phyloP scores from a whole-genome alignment of 108 stramenopile genomes.

The Aurantiochytrium sp. region DNA sequence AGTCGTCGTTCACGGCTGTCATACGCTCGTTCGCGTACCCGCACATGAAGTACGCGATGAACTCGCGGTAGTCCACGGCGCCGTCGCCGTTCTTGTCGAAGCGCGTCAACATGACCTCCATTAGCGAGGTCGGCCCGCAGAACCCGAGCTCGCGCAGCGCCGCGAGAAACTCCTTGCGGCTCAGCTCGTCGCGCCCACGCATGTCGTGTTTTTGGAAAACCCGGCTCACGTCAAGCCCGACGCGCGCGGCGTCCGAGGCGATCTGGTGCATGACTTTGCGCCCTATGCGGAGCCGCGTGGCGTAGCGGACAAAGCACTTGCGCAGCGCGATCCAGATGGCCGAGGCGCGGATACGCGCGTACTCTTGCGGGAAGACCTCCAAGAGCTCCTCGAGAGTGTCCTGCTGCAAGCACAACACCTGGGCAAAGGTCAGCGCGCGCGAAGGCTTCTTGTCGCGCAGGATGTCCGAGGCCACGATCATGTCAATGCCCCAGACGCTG shows the following conservation, averaged over 20 bases:
- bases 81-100: constrained; percentile 10
- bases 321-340: neutral
- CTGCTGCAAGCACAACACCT: neutral
- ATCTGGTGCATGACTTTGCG: neutral
- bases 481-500: constrained; percentile 18
- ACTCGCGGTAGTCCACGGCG: neutral
- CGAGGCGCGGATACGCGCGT: neutral
- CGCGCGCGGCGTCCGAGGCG: neutral
- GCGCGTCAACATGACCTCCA: neutral
- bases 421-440: neutral
- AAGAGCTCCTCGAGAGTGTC: neutral
- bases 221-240: neutral
- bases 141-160: neutral
- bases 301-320: neutral
- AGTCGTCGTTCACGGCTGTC: neutral
- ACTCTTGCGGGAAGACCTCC: neutral
- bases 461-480: neutral
- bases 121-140: neutral
- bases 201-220: neutral
- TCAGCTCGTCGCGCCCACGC: neutral
- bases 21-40: neutral
- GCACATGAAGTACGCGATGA: neutral
- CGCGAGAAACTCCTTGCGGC: neutral
- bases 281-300: neutral
- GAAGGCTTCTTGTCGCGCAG: neutral